phyloP scores from a whole-genome alignment of 2,329 filamentous ascomycete genomes.

The Pseudocercospora cruenta region DNA sequence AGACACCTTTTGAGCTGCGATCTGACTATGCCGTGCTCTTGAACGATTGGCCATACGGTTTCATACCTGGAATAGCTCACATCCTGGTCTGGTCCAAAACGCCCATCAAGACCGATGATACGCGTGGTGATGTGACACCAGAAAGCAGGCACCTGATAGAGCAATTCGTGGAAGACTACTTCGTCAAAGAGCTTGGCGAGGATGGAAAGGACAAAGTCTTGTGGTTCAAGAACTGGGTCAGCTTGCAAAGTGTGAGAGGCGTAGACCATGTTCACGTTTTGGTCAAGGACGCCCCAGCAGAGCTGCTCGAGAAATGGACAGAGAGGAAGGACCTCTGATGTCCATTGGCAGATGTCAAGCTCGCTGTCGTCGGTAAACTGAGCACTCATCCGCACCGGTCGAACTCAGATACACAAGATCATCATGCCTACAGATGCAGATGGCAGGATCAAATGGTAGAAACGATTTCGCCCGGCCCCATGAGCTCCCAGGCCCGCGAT shows the following conservation, averaged over 20 bases:
- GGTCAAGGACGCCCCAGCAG: slow-evolving; percentile 50
- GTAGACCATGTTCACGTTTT: slow-evolving; percentile 63
- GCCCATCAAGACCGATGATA: slow-evolving; percentile 50
- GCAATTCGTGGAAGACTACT: slow-evolving; percentile 54
- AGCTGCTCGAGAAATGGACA: slow-evolving; percentile 37
- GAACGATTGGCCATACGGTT: slow-evolving; percentile 68
- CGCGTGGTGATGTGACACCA: slow-evolving; percentile 55
- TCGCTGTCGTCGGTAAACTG: background rate
- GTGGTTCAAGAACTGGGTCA: slow-evolving; percentile 69
- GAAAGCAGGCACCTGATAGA: slow-evolving; percentile 54
- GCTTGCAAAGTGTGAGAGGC: slow-evolving; percentile 62
- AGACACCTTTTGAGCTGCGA: slow-evolving; percentile 57
- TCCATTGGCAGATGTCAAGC: background rate
- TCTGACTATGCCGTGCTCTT: slow-evolving; percentile 60
- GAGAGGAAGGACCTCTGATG: slow-evolving; percentile 31
- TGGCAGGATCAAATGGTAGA: background rate
- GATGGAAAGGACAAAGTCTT: slow-evolving; percentile 50
- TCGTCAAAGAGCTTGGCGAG: slow-evolving; percentile 48
- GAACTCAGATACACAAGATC: background rate
- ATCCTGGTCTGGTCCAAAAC: slow-evolving; percentile 62
- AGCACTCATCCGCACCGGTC: background rate
- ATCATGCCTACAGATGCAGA: background rate
- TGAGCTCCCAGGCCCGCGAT: background rate
- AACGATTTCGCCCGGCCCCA: background rate
- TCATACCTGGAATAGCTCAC: slow-evolving; percentile 58